These are phyloP conservation scores for Ogataea pini DNA, from an alignment of 805 yeast genomes.

Conservation along the genomic window DNA sequence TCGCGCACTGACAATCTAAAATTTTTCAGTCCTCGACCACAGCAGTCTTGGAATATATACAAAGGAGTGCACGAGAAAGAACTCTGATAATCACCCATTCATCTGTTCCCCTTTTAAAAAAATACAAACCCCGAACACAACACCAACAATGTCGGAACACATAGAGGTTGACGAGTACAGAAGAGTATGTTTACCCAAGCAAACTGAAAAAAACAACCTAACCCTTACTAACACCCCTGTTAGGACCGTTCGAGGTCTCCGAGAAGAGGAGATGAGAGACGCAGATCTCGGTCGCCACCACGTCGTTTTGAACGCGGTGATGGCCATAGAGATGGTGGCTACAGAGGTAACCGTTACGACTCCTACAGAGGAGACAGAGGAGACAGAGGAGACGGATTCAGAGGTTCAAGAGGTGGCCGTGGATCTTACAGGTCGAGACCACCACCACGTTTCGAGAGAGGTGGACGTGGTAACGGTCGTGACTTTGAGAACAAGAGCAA, in stretches of 20 bases:
- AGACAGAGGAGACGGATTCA: conserved; percentile 7
- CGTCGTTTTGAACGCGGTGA: conserved; percentile 22
- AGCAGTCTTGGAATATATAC: not conserved
- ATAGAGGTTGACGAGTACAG: conserved; percentile 66
- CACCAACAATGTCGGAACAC: conserved; percentile 47
- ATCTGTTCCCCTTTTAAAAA: too few species aligned
- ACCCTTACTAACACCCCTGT: not conserved
- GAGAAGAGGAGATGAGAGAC: conserved; percentile 29
- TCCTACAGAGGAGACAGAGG: conserved; percentile 12
- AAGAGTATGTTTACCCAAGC: conserved; percentile 46
- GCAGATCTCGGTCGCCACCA: conserved; percentile 35
- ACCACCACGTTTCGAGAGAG: conserved; percentile 9
- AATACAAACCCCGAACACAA: not conserved
- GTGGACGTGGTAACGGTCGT: conserved; percentile 18
- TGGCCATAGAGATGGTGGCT: conserved; percentile 23
- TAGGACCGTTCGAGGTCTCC: conserved; percentile 40
- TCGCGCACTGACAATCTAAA: conserved; percentile 6
- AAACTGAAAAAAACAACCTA: not conserved
- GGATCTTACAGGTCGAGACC: conserved; percentile 4
- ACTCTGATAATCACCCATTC: not conserved
- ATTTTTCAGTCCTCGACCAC: conserved; percentile 2
- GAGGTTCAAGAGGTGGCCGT: conserved; percentile 6
- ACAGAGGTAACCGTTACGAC: not conserved
- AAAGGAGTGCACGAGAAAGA: not conserved
- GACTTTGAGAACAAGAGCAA: conserved; percentile 42